Percentiles rank a stretch among this genome's conserved stretches.
Evolutionary conservation across 306 rosid species (phyloP).

Genomic region (Dryas octopetala): DNA sequence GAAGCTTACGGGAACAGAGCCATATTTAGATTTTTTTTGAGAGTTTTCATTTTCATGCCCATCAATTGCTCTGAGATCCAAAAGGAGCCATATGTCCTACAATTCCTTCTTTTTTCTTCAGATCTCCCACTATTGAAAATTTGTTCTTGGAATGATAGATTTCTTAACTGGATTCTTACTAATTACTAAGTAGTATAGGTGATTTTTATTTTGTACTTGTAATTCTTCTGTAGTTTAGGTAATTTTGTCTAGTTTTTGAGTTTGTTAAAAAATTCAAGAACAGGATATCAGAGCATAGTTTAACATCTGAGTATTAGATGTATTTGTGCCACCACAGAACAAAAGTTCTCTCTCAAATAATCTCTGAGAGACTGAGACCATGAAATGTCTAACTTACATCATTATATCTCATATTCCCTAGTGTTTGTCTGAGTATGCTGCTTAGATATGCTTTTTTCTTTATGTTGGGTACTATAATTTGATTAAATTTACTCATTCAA

Average conservation of each 20-base stretch:
- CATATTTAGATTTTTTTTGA: background rate
- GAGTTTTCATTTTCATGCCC: constrained; percentile 1
- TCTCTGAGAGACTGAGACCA: background rate
- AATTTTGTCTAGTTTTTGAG: constrained; percentile 4
- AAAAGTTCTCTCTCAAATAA: background rate
- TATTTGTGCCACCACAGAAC: constrained; percentile 1
- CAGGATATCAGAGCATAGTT: background rate
- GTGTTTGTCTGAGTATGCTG: no score
- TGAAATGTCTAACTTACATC: background rate
- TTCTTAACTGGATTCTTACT: constrained; percentile 21
- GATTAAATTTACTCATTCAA: no score
- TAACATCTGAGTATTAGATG: background rate
- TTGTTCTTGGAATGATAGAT: constrained; percentile 3
- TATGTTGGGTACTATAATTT: no score
- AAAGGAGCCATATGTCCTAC: background rate
- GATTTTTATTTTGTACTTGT: background rate
- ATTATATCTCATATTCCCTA: background rate
- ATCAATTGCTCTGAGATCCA: constrained; percentile 39
- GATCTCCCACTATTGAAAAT: constrained; percentile 44
- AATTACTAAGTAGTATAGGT: background rate
- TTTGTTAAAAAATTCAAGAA: background rate
- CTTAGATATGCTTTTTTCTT: no score
- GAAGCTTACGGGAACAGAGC: background rate
- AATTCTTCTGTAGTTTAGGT: background rate
- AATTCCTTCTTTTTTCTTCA: constrained; percentile 25